Percentiles rank a stretch among this genome's conserved stretches.
phyloP scores from a whole-genome alignment of 352 stramenopile genomes.

The Phytophthora pseudosyringae region DNA sequence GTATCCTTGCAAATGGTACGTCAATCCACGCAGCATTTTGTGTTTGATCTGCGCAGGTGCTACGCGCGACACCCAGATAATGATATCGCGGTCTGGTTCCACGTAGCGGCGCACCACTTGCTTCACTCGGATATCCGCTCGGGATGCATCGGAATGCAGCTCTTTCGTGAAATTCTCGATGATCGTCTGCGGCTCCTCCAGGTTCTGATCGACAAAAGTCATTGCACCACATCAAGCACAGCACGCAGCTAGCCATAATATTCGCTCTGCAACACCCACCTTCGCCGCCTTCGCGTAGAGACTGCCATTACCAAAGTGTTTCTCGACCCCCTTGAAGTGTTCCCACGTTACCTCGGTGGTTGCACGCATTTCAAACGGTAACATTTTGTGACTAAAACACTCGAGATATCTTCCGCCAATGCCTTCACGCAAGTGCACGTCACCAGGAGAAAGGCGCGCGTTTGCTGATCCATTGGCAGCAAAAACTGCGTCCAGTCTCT shows the following conservation, averaged over 20 bases:
- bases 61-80: slow-evolving; percentile 43
- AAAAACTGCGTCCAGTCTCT: slow-evolving; percentile 27
- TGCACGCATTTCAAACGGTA: slow-evolving; percentile 30
- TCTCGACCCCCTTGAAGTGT: slow-evolving; percentile 36
- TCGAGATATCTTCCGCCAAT: slow-evolving; percentile 23
- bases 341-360: slow-evolving; percentile 29
- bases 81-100: slow-evolving; percentile 50
- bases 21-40: slow-evolving; percentile 34
- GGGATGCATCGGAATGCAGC: slow-evolving; percentile 37
- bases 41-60: slow-evolving; percentile 56
- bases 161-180: slow-evolving; percentile 59
- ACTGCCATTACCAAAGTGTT: slow-evolving; percentile 28
- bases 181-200: slow-evolving; percentile 47
- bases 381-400: slow-evolving; percentile 30
- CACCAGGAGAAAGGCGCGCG: slow-evolving; percentile 15
- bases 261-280: slow-evolving; percentile 1
- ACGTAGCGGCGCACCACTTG: slow-evolving; percentile 61
- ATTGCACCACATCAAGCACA: background rate
- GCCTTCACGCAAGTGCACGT: slow-evolving; percentile 25
- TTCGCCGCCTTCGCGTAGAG: slow-evolving; percentile 39
- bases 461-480: slow-evolving; percentile 22
- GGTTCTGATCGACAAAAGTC: slow-evolving; percentile 12
- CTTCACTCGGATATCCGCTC: slow-evolving; percentile 54
- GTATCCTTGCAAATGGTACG: slow-evolving; percentile 56
- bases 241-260: background rate